These are phyloP conservation scores for Sarocladiaceae sp. DNA, from an alignment of 2,329 filamentous ascomycete species.

Conservation along the genomic window DNA sequence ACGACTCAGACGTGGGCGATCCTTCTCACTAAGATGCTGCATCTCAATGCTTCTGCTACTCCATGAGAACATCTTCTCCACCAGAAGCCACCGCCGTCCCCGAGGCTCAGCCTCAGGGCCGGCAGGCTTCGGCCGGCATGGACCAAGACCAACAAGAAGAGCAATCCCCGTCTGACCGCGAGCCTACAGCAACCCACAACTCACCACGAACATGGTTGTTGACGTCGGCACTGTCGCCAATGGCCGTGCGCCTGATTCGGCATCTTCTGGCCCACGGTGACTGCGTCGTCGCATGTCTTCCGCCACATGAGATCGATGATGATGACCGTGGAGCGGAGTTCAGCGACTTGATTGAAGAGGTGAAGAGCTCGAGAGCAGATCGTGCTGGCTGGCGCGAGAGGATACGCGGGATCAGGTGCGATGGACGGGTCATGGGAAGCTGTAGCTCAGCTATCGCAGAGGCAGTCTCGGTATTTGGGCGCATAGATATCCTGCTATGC, in stretches of 20 bases:
- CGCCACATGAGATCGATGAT: constrained; percentile 74
- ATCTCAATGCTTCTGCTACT: background rate
- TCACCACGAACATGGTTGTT: constrained; percentile 89
- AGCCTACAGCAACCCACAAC: constrained; percentile 56
- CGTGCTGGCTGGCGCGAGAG: constrained; percentile 78
- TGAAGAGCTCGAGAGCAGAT: constrained; percentile 56
- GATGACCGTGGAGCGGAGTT: constrained; percentile 74
- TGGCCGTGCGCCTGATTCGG: constrained; percentile 77
- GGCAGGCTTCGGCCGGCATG: background rate
- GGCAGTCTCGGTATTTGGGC: constrained; percentile 77
- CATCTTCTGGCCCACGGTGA: constrained; percentile 87
- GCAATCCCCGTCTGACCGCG: constrained; percentile 11
- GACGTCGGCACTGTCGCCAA: constrained; percentile 78
- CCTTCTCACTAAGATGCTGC: background rate
- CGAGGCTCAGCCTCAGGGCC: background rate
- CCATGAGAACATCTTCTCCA: background rate
- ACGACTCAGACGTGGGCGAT: background rate
- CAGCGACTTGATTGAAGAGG: constrained; percentile 70
- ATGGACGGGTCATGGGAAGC: constrained; percentile 59
- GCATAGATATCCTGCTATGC: constrained; percentile 85
- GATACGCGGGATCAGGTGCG: constrained; percentile 61
- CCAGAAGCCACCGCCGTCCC: background rate
- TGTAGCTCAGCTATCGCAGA: constrained; percentile 86
- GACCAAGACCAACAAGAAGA: constrained; percentile 5
- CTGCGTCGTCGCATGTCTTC: constrained; percentile 79